Base-by-base conservation (phyloP, 306 rosid species). In the Inga laurina region DNA sequence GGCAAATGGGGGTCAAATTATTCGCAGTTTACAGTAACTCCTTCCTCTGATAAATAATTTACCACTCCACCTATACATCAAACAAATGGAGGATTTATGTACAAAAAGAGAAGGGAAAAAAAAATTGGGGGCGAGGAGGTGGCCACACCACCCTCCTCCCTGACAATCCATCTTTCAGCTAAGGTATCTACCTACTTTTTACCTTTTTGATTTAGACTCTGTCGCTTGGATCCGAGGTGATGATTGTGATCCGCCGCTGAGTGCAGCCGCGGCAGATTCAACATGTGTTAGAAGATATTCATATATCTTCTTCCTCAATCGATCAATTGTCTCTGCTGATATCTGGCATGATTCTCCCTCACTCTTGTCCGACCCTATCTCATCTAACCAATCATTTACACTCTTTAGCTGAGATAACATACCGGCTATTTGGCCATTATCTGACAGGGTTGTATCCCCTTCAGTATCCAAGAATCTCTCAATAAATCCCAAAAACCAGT, bases 201-300 rank as follows among this genome's bases (percentile, higher is more conserved):
- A 91, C 85, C 86, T 92, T 91, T 92, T 92, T 21, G 78, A 82
- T 87, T 87, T 92, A 22, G 80, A 83, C 72, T 91, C 98, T 35
- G 88, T 27, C 76, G 90, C 78, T 80, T 82, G 90, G 66, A 87
- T 43, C 72, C 24, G 83, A 24, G 91, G 90, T 22, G 85, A 85
- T 10, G 88, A 79, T 82, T 90, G 97, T 16, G 92, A 84, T 73
- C 95, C 98, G 19, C 75, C 43, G 56, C 91, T 93, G 22, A 97
- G 97, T 10, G 99, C 98, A 8, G 98, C 99, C 0, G 99, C 99
- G 37, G 98, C 99, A 18, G 98, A 97, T 84, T 97, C 98, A 16
- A 97, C 99, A 82, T 97, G 97, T 68, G 97, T 94, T 62, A 97
- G 99, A 82, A 97, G 98, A 87, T 94, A 97, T 72, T 94, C 99